Percentiles rank a stretch among this genome's conserved stretches.
Evolutionary conservation across 345 rosid species (phyloP).

Genomic region (Gossypium sturtianum): DNA sequence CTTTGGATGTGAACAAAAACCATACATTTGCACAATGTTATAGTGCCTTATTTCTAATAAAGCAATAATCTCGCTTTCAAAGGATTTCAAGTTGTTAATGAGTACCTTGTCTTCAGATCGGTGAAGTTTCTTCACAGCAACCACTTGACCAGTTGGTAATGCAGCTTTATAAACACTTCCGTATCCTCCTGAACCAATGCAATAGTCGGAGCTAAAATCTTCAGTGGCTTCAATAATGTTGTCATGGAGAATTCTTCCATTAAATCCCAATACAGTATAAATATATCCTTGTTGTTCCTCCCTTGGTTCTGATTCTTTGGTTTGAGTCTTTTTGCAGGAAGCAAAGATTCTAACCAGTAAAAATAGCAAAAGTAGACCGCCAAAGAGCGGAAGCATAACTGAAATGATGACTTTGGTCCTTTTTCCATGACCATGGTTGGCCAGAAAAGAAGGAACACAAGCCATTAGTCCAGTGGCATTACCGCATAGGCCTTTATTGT

Average conservation of each 20-base stretch:
- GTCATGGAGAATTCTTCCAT: background rate
- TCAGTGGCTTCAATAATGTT: slow-evolving; percentile 8
- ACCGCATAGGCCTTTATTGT: slow-evolving; percentile 28
- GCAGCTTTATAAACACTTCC: too few relatives aligned
- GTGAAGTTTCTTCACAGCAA: too few relatives aligned
- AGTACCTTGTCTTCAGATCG: background rate
- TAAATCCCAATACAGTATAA: background rate
- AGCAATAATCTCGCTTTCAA: background rate
- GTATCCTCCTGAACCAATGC: too few relatives aligned
- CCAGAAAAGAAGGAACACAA: background rate
- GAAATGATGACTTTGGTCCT: background rate
- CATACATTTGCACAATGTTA: too few relatives aligned
- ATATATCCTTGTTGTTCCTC: background rate
- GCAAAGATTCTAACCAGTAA: background rate
- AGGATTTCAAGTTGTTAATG: background rate
- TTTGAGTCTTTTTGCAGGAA: background rate
- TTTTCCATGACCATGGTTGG: background rate
- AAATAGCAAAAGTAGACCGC: background rate
- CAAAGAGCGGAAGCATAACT: slow-evolving; percentile 9
- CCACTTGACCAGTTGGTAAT: too few relatives aligned
- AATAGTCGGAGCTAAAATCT: slow-evolving; percentile 7
- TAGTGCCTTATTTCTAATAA: too few relatives aligned
- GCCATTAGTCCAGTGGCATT: slow-evolving; percentile 14
- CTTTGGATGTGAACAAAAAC: too few relatives aligned
- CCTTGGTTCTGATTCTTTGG: background rate